Evolutionary conservation across 352 stramenopile species (phyloP).

Genomic region (Phytopythium chamaehyphon): DNA sequence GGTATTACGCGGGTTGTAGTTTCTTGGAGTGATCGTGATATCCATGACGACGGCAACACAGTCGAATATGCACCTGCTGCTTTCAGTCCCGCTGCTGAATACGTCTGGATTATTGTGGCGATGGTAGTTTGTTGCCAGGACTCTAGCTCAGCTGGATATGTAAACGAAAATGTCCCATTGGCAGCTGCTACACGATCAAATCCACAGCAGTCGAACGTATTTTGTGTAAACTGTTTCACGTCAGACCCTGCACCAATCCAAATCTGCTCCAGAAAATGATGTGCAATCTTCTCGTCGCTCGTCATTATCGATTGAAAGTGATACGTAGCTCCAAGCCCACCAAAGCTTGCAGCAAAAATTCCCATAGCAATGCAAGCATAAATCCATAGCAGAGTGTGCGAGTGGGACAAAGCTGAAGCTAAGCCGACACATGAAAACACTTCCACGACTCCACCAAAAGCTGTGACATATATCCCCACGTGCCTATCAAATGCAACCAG

Average conservation of each 20-base stretch:
- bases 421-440: slow-evolving; percentile 31
- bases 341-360: slow-evolving; percentile 41
- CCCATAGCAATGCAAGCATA: slow-evolving; percentile 29
- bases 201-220: slow-evolving; percentile 44
- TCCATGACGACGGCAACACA: slow-evolving; percentile 3
- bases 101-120: slow-evolving; percentile 15
- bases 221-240: slow-evolving; percentile 47
- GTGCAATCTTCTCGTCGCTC: background rate
- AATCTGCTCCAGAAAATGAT: slow-evolving; percentile 12
- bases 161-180: slow-evolving; percentile 34
- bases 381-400: slow-evolving; percentile 14
- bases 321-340: slow-evolving; percentile 34
- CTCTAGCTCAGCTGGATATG: slow-evolving; percentile 20
- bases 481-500: slow-evolving; percentile 49
- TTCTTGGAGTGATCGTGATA: slow-evolving; percentile 5
- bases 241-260: slow-evolving; percentile 25
- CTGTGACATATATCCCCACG: slow-evolving; percentile 45
- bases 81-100: slow-evolving; percentile 1
- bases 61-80: background rate
- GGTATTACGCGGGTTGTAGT: slow-evolving; percentile 4
- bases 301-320: slow-evolving; percentile 14
- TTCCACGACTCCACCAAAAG: slow-evolving; percentile 29
- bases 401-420: slow-evolving; percentile 20
- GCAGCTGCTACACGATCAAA: slow-evolving; percentile 20
- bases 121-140: slow-evolving; percentile 24